Base-by-base conservation (phyloP, 2,329 filamentous ascomycete species). In the Trichoderma atroviride region DNA sequence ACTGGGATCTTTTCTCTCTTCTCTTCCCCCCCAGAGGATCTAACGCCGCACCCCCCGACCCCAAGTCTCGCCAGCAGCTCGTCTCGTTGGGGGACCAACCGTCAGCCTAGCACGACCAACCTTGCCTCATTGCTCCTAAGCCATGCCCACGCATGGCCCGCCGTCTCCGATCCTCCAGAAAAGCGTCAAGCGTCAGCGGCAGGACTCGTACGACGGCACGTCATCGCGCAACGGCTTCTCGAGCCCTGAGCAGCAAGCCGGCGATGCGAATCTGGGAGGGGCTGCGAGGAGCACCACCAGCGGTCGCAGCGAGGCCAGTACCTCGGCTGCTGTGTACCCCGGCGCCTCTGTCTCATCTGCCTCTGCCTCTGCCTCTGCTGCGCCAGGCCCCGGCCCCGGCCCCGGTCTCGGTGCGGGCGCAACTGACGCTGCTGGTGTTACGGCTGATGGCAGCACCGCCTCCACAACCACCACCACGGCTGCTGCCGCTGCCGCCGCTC, bases 351-450 rank as follows among this genome's bases (percentile, higher is more conserved):
- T 71, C 60, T 27, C 69, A 11, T 56, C 29, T 22, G 63, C 24
- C 29, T 37, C 67, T 74, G 77, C 64, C 74, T 37, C 67, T 74
- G 77, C 64, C 74, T 75, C 76, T 59, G 76, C 75, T 50, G 73
- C 78, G 61, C 76, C 77, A 64, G 88, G 86, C 75, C 78, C 82
- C 13, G 85, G 85, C 14, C 86, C 88, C 78, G 88, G 86, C 78
- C 88, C 85, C 78, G 89, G 85, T 74, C 94, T 94, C 77, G 74
- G 71, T 43, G 69, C 65, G 57, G 50, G 40, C 37, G 47, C 55
- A 37, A 47, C 13, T 29, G 43, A 66, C 73, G 77, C 65, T 73
- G 43, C 40, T 14, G 50, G 24, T 27, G 27, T 33, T 11, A 24
- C 50, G 29, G 61, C 61, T 27, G 33, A 35, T 31, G 56, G 56